These are phyloP conservation scores for Ganoderma sinense DNA, from an alignment of 1,284 basidiomycete species.

Conservation along the genomic window DNA sequence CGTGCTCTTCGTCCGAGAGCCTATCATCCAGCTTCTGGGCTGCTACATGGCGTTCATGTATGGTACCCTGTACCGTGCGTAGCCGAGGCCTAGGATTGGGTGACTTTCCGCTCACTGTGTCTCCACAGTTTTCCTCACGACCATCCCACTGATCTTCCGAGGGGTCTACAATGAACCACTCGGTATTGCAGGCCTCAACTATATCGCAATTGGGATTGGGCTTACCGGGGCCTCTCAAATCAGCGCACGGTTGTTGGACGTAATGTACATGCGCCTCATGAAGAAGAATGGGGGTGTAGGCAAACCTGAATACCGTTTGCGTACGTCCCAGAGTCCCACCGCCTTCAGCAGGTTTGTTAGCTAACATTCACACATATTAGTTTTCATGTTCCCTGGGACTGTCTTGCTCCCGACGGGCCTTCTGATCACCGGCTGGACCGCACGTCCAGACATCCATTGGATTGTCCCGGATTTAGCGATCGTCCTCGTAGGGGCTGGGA, in stretches of 20 bases:
- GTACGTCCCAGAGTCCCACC: conserved; percentile 21
- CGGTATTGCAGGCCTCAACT: conserved; percentile 68
- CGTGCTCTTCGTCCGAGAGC: conserved; percentile 51
- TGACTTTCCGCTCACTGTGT: background rate
- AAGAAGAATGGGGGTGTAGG: conserved; percentile 59
- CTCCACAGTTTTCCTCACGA: conserved; percentile 65
- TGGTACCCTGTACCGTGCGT: conserved; percentile 61
- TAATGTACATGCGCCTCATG: conserved; percentile 58
- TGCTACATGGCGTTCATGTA: conserved; percentile 60
- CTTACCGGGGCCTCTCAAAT: conserved; percentile 59
- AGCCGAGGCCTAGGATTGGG: background rate
- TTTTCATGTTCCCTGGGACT: conserved; percentile 65
- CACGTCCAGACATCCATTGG: conserved; percentile 63
- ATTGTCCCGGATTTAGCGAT: conserved; percentile 73
- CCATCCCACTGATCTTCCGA: conserved; percentile 69
- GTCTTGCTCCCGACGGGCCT: conserved; percentile 64
- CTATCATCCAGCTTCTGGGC: conserved; percentile 52
- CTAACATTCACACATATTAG: conserved; percentile 40
- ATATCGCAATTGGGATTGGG: conserved; percentile 69
- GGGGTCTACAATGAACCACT: conserved; percentile 55
- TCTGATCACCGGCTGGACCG: conserved; percentile 73
- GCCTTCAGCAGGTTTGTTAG: background rate
- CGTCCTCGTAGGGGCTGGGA: conserved; percentile 57
- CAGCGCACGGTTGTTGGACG: conserved; percentile 65
- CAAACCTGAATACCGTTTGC: conserved; percentile 59